phyloP scores from a whole-genome alignment of 1,284 basidiomycete species.

The Ustilago shanxiensis region DNA sequence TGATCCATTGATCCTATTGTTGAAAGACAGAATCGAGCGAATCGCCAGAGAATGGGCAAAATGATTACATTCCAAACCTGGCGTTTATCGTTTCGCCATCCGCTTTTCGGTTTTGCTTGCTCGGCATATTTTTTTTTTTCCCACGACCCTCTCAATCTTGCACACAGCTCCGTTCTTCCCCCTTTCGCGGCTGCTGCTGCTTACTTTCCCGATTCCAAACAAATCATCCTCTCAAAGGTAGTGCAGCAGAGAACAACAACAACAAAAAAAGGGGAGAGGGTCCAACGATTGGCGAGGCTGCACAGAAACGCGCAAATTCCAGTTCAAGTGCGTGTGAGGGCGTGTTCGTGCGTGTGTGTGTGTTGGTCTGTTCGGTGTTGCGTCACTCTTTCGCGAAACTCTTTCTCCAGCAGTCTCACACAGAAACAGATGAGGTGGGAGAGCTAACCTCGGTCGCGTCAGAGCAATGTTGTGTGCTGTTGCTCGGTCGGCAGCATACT shows the following conservation, averaged over 20 bases:
- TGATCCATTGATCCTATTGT: too few species aligned
- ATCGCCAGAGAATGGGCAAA: too few species aligned
- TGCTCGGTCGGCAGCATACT: not conserved
- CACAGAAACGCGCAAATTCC: slow-evolving; percentile 4
- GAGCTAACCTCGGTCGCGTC: too few species aligned
- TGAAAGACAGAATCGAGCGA: not conserved
- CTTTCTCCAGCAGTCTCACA: not conserved
- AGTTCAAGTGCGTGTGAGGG: not conserved
- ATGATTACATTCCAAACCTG: slow-evolving; percentile 18
- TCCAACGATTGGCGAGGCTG: not conserved
- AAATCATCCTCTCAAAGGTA: not conserved
- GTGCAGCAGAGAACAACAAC: too few species aligned
- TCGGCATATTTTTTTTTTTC: slow-evolving; percentile 17
- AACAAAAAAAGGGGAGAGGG: not conserved
- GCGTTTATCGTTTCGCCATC: slow-evolving; percentile 9
- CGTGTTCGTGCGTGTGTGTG: not conserved
- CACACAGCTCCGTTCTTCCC: too few species aligned
- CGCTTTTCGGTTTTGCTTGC: not conserved
- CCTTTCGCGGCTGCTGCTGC: not conserved
- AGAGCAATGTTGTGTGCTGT: too few species aligned
- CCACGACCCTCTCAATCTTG: slow-evolving; percentile 16
- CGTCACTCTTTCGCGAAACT: slow-evolving; percentile 6
- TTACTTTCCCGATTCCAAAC: not conserved
- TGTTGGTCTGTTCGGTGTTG: slow-evolving; percentile 7
- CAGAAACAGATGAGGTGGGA: too few species aligned